These are phyloP conservation scores for Fusarium vanettenii DNA, from an alignment of 2,329 filamentous ascomycete genomes.

Conservation along the genomic window DNA sequence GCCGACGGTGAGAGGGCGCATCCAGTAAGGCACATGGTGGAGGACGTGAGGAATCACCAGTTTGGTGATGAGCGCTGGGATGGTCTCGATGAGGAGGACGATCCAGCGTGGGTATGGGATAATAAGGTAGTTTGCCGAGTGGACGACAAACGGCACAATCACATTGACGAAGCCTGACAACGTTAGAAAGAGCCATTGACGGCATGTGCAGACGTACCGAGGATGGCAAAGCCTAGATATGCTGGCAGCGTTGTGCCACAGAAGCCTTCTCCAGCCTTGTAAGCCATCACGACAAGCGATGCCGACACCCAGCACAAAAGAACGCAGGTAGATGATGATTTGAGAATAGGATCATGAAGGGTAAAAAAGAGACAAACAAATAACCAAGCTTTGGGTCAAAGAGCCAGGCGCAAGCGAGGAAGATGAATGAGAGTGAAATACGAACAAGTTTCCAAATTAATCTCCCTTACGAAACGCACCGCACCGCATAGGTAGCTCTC, in stretches of 20 bases:
- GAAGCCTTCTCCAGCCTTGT: background rate
- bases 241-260: conserved; percentile 28
- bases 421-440: background rate
- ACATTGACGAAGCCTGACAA: conserved; percentile 46
- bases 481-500: background rate
- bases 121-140: conserved; percentile 50
- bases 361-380: background rate
- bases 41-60: conserved; percentile 44
- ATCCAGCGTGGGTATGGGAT: conserved; percentile 48
- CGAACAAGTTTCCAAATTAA: conserved; percentile 1
- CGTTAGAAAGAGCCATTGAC: conserved; percentile 5
- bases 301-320: background rate
- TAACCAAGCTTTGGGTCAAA: background rate
- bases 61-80: conserved; percentile 47
- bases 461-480: background rate
- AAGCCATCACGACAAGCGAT: background rate
- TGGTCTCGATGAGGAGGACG: conserved; percentile 47
- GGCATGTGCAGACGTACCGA: conserved; percentile 30
- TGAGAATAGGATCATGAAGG: background rate
- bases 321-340: background rate
- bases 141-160: conserved; percentile 46
- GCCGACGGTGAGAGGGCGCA: conserved; percentile 43
- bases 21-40: conserved; percentile 43
- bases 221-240: conserved; percentile 42
- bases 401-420: background rate